Evolutionary conservation across 805 yeast species (phyloP), one percentile per base, ranked within the genome.

Genomic region (Nakazawaea ishiwadae): DNA sequence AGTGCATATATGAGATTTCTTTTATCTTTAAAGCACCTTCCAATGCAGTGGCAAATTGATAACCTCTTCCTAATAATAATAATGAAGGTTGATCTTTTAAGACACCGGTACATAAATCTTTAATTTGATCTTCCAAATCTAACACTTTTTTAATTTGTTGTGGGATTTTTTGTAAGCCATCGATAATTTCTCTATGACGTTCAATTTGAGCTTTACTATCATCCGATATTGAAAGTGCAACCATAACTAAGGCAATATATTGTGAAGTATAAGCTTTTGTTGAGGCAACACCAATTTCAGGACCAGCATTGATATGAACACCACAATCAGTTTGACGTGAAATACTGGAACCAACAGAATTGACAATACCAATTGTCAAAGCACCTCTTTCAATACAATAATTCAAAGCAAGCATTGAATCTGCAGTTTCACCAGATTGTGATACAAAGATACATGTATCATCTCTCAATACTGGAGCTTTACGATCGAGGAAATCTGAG

Each of bases 211-310:
- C 84, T 37, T 88, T 74, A 45, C 91, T 78, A 63, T 93, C 98
- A 56, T 89, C 95, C 9, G 97, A 86, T 49, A 93, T 74, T n/a
- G 91, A 87, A 41, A 93, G 74, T 1, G 98, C 98, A 69, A 93
- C 76, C 97, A 93, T 88, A 4, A 91, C 97, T 49, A 93, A 71
- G 0, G 99, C 98, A 63, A 95, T 90, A 64, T 81, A 93, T 65
- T 93, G 99, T 9, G 99, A 93, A 6, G 99, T 93, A 71, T 93
- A 93, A 21, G 99, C 99, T 69, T 93, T 93, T 36, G 99, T 93
- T 10, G 97, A 89, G 9, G 99, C 99, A 52, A 93, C 99, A 65
- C 99, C 98, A 50, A 93, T 93, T 68, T 93, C 99, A 35, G 99
- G 99, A 51, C 99, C 99, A 37, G 99, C 99, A 60, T 93, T 93